Base-by-base conservation (phyloP, 2,329 filamentous ascomycete genomes). In the Fusarium fracticaudum region DNA sequence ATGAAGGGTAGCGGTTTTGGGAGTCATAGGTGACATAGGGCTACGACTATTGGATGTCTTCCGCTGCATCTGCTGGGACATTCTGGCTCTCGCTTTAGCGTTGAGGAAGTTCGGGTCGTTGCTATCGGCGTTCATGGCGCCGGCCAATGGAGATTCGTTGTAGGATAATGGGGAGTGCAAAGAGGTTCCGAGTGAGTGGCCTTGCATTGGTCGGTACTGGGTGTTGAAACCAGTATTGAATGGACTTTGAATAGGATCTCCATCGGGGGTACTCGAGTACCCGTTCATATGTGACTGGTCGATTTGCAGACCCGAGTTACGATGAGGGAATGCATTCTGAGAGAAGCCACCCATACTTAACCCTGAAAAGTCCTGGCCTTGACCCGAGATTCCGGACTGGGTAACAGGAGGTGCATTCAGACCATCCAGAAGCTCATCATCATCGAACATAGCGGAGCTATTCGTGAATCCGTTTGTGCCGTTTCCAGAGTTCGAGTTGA, bases 181-280 rank as follows among this genome's bases (percentile, higher is more conserved):
- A 6, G 89, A 89, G 61, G 84, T 86, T 67, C 86, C 86, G 68
- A 91, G 89, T 22, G 87, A 85, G 61, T 89, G 87, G 22, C 86
- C 87, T 79, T 91, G 89, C 78, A 93, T 91, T 67, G 90, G 89
- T 50, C 93, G 90, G 81, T 94, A 97, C 74, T 95, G 93, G 79
- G 93, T 93, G 83, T 91, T 92, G 85, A 95, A 96, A 79, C 89
- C 91, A 76, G 93, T 90, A 47, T 93, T 89, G 79, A 95, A 98
- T 0, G 96, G 96, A 78, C 95, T 98, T 79, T 97, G 94, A 69
- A 98, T 96, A 11, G 96, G 95, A 60, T 94, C 93, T 60, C 94
- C 94, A 70, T 98, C 96, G 8, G 96, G 95, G 5, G 95, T 98
- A 81, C 94, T 94, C 26, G 96, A 98, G 83, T 93, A 98, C 71